Base-by-base conservation (phyloP, 192 early-diverging fungal genomes). In the Backusella tuberculispora region DNA sequence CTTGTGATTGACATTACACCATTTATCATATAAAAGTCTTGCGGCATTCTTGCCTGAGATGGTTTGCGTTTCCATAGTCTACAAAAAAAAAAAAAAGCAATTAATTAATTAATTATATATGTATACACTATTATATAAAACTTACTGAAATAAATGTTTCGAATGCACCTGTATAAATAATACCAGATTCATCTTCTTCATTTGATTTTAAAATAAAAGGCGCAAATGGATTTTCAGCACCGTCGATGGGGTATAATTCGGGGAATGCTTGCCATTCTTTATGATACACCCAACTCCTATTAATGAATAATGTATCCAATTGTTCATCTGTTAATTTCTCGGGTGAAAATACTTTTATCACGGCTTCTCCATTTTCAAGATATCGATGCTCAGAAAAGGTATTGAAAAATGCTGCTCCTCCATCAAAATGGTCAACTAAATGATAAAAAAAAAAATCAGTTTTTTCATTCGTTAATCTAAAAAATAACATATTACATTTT, bases 51-150 rank as follows among this genome's bases (percentile, higher is more conserved):
- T 83, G 43, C 84, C 81, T 0, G 88, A 78, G 1, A 92, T 77
- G 4, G 87, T 88, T 71, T 89, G 84, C 12, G 88, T 88, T 83
- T 92, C 90, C 90, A 92, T 92, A 47, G 90, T 87, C 82, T 88
- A 78, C 26, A 47, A 29, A 44, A 69, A 69, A 76, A 26, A 4
- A n/a, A n/a, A 24, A 7, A 21, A 60, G 5, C 9, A 26, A 50
- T 50, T 0, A 0, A 50, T 9, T 0, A 7, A 50, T 19, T 24
- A 9, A 21, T 60, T 26, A 24, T 53, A 8, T 19, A 19, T 26
- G 4, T 24, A 60, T 26, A 24, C 0, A 43, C 42, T 12, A 13
- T 19, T 1, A 60, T 60, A 5, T 60, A 48, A 45, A 66, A n/a
- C 78, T 78, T 77, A 83, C 87, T 68, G 89, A 90, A 63, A 92